Evolutionary conservation across 2,329 filamentous ascomycete species (phyloP).

Genomic region (Clarireedia monteithiana): DNA sequence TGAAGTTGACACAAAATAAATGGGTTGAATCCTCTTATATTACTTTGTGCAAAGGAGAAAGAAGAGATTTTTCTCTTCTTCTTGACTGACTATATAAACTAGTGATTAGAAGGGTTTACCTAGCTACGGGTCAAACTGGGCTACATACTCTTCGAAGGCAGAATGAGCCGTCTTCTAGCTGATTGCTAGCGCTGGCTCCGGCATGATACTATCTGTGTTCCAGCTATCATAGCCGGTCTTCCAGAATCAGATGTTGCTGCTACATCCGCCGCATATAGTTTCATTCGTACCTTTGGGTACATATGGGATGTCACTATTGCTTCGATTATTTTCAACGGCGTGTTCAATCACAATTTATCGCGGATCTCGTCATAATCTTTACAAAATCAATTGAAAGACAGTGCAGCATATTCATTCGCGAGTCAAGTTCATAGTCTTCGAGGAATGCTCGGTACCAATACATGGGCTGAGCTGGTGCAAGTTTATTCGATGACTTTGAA

Average conservation of each 20-base stretch:
- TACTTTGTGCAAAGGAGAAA: no score
- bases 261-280: slow-evolving; percentile 7
- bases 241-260: slow-evolving; percentile 8
- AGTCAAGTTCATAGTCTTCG: background rate
- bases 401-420: slow-evolving; percentile 1
- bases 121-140: no score
- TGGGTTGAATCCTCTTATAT: no score
- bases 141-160: slow-evolving; percentile 17
- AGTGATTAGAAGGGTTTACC: no score
- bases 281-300: slow-evolving; percentile 11
- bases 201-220: slow-evolving; percentile 36
- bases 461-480: background rate
- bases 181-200: slow-evolving; percentile 34
- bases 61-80: no score
- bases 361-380: background rate
- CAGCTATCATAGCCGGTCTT: slow-evolving; percentile 33
- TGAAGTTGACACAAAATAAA: no score
- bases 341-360: background rate
- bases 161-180: slow-evolving; percentile 38
- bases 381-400: background rate
- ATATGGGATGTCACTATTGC: slow-evolving; percentile 7
- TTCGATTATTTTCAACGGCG: background rate
- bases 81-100: no score
- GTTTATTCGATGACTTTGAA: background rate
- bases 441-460: background rate